Evolutionary conservation across 164 flowering plant genomes (phyloP).

Genomic region (Chimonanthus praecox): DNA sequence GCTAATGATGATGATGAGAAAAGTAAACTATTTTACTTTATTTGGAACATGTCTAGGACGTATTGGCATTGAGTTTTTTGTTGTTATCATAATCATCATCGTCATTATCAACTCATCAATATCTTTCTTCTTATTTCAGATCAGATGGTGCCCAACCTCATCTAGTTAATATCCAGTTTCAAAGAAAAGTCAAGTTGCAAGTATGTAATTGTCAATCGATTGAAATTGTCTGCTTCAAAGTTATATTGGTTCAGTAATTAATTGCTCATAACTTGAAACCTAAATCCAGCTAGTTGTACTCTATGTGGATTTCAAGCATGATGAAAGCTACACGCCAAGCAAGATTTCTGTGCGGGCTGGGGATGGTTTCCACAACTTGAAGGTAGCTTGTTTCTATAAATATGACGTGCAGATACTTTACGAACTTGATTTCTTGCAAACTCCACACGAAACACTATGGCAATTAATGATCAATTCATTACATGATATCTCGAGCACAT

Average conservation of each 20-base stretch:
- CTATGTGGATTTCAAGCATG: constrained; percentile 95
- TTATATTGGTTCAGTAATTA: not conserved
- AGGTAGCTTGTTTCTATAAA: constrained; percentile 28
- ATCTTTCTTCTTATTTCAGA: constrained; percentile 27
- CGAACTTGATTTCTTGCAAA: not conserved
- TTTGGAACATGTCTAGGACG: not conserved
- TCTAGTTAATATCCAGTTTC: constrained; percentile 82
- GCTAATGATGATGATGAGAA: too few relatives aligned
- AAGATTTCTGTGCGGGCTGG: constrained; percentile 64
- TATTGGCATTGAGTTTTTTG: not conserved
- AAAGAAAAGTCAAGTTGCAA: constrained; percentile 88
- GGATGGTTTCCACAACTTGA: constrained; percentile 93
- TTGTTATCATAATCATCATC: not conserved
- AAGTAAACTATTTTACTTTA: too few relatives aligned
- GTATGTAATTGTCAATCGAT: constrained; percentile 20
- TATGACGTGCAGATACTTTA: not conserved
- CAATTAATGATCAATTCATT: too few relatives aligned
- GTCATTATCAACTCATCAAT: not conserved
- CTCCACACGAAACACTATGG: too few relatives aligned
- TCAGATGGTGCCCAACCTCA: constrained; percentile 99
- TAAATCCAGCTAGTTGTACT: constrained; percentile 55
- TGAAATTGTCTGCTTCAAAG: not conserved
- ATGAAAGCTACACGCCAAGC: constrained; percentile 57
- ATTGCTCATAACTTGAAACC: not conserved
- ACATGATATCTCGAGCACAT: too few relatives aligned